phyloP scores from a whole-genome alignment of 176 grass and related monocot species.

The Thalia dealbata region DNA sequence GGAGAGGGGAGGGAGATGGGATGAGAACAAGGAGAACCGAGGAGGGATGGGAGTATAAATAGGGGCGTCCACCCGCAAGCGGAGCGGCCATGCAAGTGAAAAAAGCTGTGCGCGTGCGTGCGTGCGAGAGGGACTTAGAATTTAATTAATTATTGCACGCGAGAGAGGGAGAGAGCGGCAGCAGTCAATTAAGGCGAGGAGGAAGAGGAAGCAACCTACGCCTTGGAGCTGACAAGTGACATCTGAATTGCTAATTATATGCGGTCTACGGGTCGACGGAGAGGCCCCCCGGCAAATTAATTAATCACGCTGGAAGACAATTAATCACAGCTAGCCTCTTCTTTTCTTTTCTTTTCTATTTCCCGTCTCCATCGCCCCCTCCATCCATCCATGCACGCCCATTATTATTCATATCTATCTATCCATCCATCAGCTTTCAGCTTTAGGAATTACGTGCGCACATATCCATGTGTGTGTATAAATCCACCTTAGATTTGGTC shows the following conservation, averaged over 20 bases:
- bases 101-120: neutral
- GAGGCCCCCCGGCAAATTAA: no score
- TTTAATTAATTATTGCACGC: neutral
- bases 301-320: neutral
- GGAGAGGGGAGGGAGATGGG: no score
- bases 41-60: neutral
- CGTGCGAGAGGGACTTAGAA: neutral
- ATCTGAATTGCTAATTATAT: neutral
- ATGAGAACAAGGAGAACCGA: neutral
- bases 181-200: neutral
- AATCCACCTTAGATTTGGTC: neutral
- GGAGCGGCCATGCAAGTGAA: slow-evolving; percentile 3
- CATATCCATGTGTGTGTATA: neutral
- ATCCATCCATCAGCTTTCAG: neutral
- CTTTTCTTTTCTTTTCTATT: no score
- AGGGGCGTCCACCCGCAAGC: no score
- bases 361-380: neutral
- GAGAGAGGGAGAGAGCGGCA: no score
- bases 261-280: neutral
- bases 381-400: neutral
- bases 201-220: neutral
- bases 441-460: neutral
- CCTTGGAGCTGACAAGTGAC: slow-evolving; percentile 2
- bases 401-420: no score
- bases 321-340: neutral